Base-by-base conservation (phyloP, 2,329 filamentous ascomycete genomes). In the Alternaria tenuissima region DNA sequence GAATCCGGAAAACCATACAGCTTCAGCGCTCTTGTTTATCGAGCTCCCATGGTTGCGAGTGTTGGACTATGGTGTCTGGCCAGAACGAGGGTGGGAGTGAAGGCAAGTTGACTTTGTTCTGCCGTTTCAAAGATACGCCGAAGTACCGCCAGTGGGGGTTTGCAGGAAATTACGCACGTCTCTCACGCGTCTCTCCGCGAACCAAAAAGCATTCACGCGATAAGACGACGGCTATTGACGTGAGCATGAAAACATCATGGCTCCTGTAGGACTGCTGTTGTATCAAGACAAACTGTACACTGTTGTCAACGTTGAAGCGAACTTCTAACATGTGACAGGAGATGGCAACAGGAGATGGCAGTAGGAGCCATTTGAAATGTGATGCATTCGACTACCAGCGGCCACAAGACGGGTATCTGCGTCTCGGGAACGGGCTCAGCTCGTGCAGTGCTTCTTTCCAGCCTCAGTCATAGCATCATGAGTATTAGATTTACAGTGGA, bases 401-500 rank as follows among this genome's bases (percentile, higher is more conserved):
- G 28, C 46, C 9, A 22, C 20, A 8, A 48, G n/a, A 32, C 20
- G 30, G 44, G 20, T 41, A 16, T 14, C 9, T 30, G 6, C 41
- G 34, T 22, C 46, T 34, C 30, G 46, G 11, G 39, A 12, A 22
- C 16, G 30, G 22, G 46, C 38, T 18, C 46, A 49, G 32, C 46
- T 49, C 14, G 46, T 53, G 41, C 38, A 34, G 44, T 55, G 51
- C 51, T 43, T 44, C 48, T 24, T 48, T 24, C 11, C 26, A 24
- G 34, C 26, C 26, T 7, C 56, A 32, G 41, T 20, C 32, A 42
- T 48, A 36, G 39, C 46, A 55, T 32, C 39, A 39, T 30, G 46
- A 52, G 42, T 30, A 59, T 52, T 26, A 52, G 34, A 59, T 48
- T 55, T 55, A 53, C 18, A 47, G 57, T 57, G 52, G 52, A 56